Evolutionary conservation across 78 protist genomes (phyloP), one percentile per base, ranked within the genome.

Genomic region (Dictyostelium capitatum): DNA sequence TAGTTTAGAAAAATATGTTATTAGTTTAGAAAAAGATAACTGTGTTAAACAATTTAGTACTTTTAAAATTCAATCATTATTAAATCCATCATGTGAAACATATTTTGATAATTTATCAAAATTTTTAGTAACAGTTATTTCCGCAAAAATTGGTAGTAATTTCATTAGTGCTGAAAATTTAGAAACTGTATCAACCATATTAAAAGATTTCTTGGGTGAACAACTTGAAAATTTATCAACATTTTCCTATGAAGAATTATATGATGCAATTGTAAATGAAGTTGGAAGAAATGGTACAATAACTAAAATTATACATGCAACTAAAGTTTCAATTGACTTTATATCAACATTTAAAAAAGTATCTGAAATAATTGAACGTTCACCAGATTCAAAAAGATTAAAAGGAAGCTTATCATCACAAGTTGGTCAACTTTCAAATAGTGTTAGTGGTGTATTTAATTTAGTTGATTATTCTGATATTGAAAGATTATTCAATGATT

Each of bases 1-100:
- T n/a, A 67, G 75, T 17, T 67, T 67, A 67, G 75, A 67, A 32
- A 67, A 67, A 15, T 67, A 30, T 67, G 75, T 67, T 30, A 67
- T 30, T 6, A 67, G 75, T 32, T 67, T 67, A 67, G 17, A 47
- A 67, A 67, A 67, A 32, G 75, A 67, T 67, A 67, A 67, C 17
- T 14, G 30, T 6, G 30, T 32, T 67, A 20, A 25, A 67, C 46
- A 25, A 32, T 67, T 67, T 32, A 32, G 32, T 30, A 67, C 48
- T 0, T 67, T 67, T 32, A 37, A 67, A 28, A 67, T 67, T 0
- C 15, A 25, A 67, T 25, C 75, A 32, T 67, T 67, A 67, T 25
- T 67, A 67, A 15, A 67, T 32, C 43, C 43, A 6, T 10, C 43
- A 67, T 30, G 32, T 67, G 32, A 32, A 25, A 43, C 15, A 15